Evolutionary conservation across 129 eudicot genomes (phyloP), one percentile per base, ranked within the genome.

Genomic region (Tagetes erecta): DNA sequence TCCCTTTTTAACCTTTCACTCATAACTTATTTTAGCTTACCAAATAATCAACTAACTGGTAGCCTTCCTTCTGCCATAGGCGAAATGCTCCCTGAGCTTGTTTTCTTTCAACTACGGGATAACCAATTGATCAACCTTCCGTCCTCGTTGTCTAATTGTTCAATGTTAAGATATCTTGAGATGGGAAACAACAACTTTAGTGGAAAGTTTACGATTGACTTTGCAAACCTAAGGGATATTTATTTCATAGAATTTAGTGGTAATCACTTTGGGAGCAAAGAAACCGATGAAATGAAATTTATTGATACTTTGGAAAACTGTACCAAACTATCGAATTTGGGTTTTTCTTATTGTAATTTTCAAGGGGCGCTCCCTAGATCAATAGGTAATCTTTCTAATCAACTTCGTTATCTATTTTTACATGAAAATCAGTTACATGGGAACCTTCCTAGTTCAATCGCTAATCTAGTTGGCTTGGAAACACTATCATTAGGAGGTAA

Each of bases 281-380:
- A 62, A 60, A 47, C 36, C 60, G 70, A n/a, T 62, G 78, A 74
- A 34, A 34, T 73, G 68, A 73, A n/a, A n/a, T 74, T 74, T 45
- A 5, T 74, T 13, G 46, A 62, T 36, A 31, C 78, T n/a, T 34
- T 74, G 68, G 8, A 34, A 8, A 60, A 74, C 13, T 60, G 70
- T 30, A 49, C 45, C 14, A 73, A 8, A 47, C 44, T 59, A 34
- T 0, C 42, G 8, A 1, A 0, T 3, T 73, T 73, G 59, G 8
- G 8, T 35, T 37, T 73, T 46, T 0, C 2, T 14, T 0, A 60
- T 0, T 73, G 57, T 59, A 73, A 34, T 2, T 73, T 59, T 45
- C 59, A 53, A 55, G 52, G 63, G 52, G 8, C 11, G 42, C 39
- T 72, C 31, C 77, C 68, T 5, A 5, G 1, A 30, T 40, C 68